These are phyloP conservation scores for Penicillium paneum DNA, from an alignment of 2,329 filamentous ascomycete genomes.

Conservation along the genomic window DNA sequence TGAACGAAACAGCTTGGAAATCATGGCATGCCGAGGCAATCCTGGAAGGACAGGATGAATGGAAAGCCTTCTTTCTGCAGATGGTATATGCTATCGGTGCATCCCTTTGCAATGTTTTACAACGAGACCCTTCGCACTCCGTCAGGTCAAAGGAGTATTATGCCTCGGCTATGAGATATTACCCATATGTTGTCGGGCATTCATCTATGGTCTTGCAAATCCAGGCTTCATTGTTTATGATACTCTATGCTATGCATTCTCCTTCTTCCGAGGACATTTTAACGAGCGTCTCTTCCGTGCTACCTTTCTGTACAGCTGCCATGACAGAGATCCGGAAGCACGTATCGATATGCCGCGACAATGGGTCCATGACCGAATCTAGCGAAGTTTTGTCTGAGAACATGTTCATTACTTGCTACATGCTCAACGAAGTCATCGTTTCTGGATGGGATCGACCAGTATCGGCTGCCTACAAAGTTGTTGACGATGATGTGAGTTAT, in stretches of 20 bases:
- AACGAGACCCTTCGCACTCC: conserved; percentile 21
- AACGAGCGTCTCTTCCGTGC: conserved; percentile 25
- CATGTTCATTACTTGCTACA: conserved; percentile 30
- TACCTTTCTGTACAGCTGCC: conserved; percentile 28
- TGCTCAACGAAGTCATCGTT: conserved; percentile 29
- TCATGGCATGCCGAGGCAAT: conserved; percentile 20
- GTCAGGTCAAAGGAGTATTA: conserved; percentile 24
- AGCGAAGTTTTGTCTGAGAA: conserved; percentile 21
- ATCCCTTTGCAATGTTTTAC: conserved; percentile 24
- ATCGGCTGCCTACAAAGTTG: conserved; percentile 22
- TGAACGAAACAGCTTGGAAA: conserved; percentile 24
- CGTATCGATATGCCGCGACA: conserved; percentile 10
- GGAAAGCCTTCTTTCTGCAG: conserved; percentile 25
- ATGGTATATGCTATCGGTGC: conserved; percentile 31
- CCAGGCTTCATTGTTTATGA: conserved; percentile 28
- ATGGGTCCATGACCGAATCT: conserved; percentile 7
- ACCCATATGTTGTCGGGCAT: conserved; percentile 27
- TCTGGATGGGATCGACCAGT: conserved; percentile 30
- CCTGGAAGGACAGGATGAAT: conserved; percentile 16
- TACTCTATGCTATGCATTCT: conserved; percentile 28
- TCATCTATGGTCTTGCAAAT: conserved; percentile 27
- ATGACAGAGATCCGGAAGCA: conserved; percentile 25
- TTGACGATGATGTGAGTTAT: conserved; percentile 27
- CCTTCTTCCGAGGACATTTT: conserved; percentile 28
- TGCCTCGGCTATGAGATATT: conserved; percentile 24